Base-by-base conservation (phyloP, 1,284 basidiomycete species). In the Pyrrhoderma lamaoense region DNA sequence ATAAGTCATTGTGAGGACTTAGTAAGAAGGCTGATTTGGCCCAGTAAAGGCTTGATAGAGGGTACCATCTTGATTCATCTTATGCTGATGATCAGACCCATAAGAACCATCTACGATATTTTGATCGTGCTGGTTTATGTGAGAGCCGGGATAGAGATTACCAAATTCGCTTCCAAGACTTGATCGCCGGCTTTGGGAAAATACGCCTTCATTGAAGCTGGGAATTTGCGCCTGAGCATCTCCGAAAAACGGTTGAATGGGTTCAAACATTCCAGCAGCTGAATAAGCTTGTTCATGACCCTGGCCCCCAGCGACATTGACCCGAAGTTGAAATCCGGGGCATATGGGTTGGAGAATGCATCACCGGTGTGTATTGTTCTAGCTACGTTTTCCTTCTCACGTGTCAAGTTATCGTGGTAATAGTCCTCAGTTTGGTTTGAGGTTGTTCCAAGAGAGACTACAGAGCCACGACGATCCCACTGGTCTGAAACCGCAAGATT, bases 261-360 rank as follows among this genome's bases (percentile, higher is more conserved):
- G 11, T 5, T 11, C 11, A 31, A 5, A 31, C 27, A 31, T 31
- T 11, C 5, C 27, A 5, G 7, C 27, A 31, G 27, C 5, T 5
- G 27, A 11, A 31, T 31, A 31, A 5, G 11, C 27, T 5, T 31
- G 27, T 5, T 31, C 27, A 8, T 31, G 23, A 18, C 34, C 39
- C 14, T 52, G 36, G 11, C 43, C 31, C 22, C 16, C 13, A 52
- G 40, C 18, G 51, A 47, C 23, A 52, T 8, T 2, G 44, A 5
- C 5, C 45, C 51, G 13, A 54, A 45, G 9, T 19, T 40, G 5
- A 54, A 35, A 22, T 54, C 42, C 3, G 44, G 45, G 9, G 47
- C 52, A 35, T 31, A 50, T 7, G 52, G 52, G 16, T 54, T 54
- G 13, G 52, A 54, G 44, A 54, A 49, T n/a, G 51, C 51, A 11